Evolutionary conservation across 2,329 filamentous ascomycete genomes (phyloP), one percentile per base, ranked within the genome.

Genomic region (Verticillium isaacii): DNA sequence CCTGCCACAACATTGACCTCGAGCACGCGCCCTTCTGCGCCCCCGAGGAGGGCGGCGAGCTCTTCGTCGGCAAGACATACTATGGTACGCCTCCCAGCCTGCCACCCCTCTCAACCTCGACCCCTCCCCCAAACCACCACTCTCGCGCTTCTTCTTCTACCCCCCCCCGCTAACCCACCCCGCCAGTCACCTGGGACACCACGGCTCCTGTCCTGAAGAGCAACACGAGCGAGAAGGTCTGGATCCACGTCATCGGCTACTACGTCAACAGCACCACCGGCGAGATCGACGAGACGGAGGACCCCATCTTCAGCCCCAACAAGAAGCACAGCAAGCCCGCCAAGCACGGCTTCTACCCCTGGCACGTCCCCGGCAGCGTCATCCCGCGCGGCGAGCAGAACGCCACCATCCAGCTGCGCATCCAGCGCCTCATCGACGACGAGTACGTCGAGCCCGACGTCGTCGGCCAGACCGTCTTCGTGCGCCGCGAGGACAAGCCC

Each of bases 111-210:
- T 23, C 41, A 19, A 2, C 8, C 11, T 8, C 12, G 5, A 29
- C 29, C 29, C 25, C 25, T 25, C 25, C 25, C 25, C 25, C 25
- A 25, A 25, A 25, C 25, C 25, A 25, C 5, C 23, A 9, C 2
- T 23, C 19, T 45, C n/a, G 14, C 5, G 15, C 39, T 9, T 23
- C 23, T 23, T 23, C 23, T 23, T 23, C 23, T 5, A n/a, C n/a
- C n/a, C 7, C 14, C 15, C 14, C 19, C 5, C 36, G 36, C 62
- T 65, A 52, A 65, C 63, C 7, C 41, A 6, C n/a, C 3, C 34
- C 23, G 3, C 8, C 56, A 86, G 84, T 86, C 60, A 85, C 82
- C 32, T 86, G 84, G 83, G 83, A 87, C 66, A 75, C 82, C 29
- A 72, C 77, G 58, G 82, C 75, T 72, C 85, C 83, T 74, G 74